Percentiles rank a stretch among this genome's conserved stretches.
Evolutionary conservation across 1,284 basidiomycete species (phyloP).

Genomic region (Phaffia rhodozyma): DNA sequence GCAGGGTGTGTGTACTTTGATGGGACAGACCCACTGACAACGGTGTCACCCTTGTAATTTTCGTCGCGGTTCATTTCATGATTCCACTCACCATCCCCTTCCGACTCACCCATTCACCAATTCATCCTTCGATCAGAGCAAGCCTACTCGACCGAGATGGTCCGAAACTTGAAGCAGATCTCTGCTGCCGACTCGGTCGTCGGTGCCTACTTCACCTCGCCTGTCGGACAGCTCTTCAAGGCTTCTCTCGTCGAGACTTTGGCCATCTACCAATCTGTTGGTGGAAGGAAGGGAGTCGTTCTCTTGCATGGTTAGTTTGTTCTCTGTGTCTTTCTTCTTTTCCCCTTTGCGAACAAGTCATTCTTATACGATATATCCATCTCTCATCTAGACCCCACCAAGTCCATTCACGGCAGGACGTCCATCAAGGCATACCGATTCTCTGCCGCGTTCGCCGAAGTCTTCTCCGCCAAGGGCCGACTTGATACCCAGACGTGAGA

Average conservation of each 20-base stretch:
- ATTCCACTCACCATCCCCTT: no score
- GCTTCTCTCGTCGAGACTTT: conserved; percentile 83
- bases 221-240: conserved; percentile 82
- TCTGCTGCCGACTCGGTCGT: conserved; percentile 89
- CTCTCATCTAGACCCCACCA: conserved; percentile 33
- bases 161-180: conserved; percentile 77
- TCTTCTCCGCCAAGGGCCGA: conserved; percentile 63
- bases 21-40: background rate
- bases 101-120: conserved; percentile 8
- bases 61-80: background rate
- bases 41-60: background rate
- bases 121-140: conserved; percentile 35
- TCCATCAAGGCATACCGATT: conserved; percentile 85
- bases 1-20: conserved; percentile 7
- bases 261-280: conserved; percentile 55
- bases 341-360: background rate
- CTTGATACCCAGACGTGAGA: conserved; percentile 76
- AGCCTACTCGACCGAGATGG: conserved; percentile 73
- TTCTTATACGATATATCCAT: background rate
- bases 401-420: conserved; percentile 71
- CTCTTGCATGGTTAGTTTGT: conserved; percentile 64
- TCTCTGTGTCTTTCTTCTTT: background rate
- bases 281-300: conserved; percentile 67
- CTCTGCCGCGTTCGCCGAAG: conserved; percentile 68
- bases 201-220: conserved; percentile 89